These are phyloP conservation scores for Cucurbita moschata DNA, from an alignment of 306 rosid genomes.

Conservation along the genomic window DNA sequence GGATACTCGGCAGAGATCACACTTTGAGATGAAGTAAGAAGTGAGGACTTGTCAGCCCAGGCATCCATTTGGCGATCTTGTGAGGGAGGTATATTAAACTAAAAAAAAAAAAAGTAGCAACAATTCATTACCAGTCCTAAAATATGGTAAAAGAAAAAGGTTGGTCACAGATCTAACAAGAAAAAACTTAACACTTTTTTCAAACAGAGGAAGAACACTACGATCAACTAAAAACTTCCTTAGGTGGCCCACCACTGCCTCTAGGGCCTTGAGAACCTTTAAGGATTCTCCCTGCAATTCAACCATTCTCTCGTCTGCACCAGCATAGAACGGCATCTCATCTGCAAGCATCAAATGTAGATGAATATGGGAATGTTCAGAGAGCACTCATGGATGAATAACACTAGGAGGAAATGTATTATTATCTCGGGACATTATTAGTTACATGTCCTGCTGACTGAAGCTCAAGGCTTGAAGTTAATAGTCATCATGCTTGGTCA, in stretches of 20 bases:
- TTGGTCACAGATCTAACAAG: not conserved
- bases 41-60: conserved; percentile 52
- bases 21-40: conserved; percentile 48
- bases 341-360: conserved; percentile 31
- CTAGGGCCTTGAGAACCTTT: conserved; percentile 78
- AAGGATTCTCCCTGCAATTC: conserved; percentile 85
- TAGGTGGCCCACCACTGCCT: conserved; percentile 76
- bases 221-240: conserved; percentile 93
- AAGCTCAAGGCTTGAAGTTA: not conserved
- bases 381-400: not conserved
- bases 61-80: conserved; percentile 59
- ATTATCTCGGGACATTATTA: not conserved
- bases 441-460: not conserved
- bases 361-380: not conserved
- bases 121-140: not conserved
- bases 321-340: conserved; percentile 81
- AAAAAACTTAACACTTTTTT: conserved; percentile 65
- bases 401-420: not conserved
- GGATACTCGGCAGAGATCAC: conserved; percentile 32
- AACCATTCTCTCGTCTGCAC: conserved; percentile 79
- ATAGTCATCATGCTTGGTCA: not conserved
- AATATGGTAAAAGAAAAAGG: not conserved
- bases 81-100: conserved; percentile 42
- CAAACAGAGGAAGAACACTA: conserved; percentile 93
- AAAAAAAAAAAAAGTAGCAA: conserved; percentile 7